Conservation (phyloP, 2,329 filamentous ascomycete species). For the Lachnellula subtilissima region DNA sequence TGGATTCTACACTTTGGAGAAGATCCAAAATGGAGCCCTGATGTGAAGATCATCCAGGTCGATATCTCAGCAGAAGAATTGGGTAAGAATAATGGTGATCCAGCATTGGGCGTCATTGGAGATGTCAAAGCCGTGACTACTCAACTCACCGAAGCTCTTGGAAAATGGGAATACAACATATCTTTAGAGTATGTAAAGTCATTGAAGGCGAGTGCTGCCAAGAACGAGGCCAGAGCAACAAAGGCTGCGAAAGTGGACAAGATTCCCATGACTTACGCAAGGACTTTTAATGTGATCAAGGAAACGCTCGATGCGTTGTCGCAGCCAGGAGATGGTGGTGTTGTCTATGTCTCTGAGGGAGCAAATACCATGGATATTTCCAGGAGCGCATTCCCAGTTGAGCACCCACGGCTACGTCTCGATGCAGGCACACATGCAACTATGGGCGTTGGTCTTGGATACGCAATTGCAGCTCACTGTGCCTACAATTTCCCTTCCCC, state of each 20-base stretch:
- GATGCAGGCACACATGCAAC: slow-evolving; percentile 56
- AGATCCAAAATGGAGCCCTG: slow-evolving; percentile 47
- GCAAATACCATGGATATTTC: slow-evolving; percentile 60
- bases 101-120: slow-evolving; percentile 45
- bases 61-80: slow-evolving; percentile 47
- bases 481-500: slow-evolving; percentile 45
- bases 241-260: slow-evolving; percentile 38
- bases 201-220: slow-evolving; percentile 35
- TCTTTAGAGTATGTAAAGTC: slow-evolving; percentile 31
- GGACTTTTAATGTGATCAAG: slow-evolving; percentile 49
- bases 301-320: slow-evolving; percentile 42
- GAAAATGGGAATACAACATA: slow-evolving; percentile 40
- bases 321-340: slow-evolving; percentile 39
- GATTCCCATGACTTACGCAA: slow-evolving; percentile 44
- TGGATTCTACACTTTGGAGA: slow-evolving; percentile 56
- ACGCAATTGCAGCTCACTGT: slow-evolving; percentile 51
- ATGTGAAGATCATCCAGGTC: slow-evolving; percentile 49
- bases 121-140: slow-evolving; percentile 46
- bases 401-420: slow-evolving; percentile 49
- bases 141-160: slow-evolving; percentile 40
- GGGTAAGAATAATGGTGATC: slow-evolving; percentile 43
- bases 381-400: slow-evolving; percentile 48
- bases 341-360: slow-evolving; percentile 54
- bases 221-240: slow-evolving; percentile 43
- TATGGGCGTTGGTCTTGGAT: slow-evolving; percentile 55